Percentiles rank a stretch among this genome's conserved stretches.
Conservation (phyloP, 2,329 filamentous ascomycete species). For the Mariannaea sp. region DNA sequence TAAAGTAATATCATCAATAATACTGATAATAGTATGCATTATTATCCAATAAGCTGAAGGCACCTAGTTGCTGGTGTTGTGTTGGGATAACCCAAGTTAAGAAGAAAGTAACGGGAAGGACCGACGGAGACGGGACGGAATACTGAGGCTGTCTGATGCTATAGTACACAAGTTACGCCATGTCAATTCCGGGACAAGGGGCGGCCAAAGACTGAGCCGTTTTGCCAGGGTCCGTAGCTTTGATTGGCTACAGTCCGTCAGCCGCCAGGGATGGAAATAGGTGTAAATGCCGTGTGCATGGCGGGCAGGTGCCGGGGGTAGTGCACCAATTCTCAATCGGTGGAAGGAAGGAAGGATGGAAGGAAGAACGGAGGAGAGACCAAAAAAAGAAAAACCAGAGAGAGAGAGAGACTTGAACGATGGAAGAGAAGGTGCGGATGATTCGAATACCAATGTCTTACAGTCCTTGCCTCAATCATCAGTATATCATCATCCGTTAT, state of each 20-base stretch:
- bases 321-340: background rate
- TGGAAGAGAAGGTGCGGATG: background rate
- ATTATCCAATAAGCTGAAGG: too few species aligned
- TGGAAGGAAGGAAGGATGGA: background rate
- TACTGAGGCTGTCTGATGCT: too few species aligned
- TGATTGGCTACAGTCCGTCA: background rate
- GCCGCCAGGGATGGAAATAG: background rate
- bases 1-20: too few species aligned
- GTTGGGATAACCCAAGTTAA: too few species aligned
- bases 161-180: too few species aligned
- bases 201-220: too few species aligned
- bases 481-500: too few species aligned
- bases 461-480: background rate
- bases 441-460: slow-evolving; percentile 2
- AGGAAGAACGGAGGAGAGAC: too few species aligned
- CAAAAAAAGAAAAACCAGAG: too few species aligned
- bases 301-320: background rate
- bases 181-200: too few species aligned
- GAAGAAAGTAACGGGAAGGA: too few species aligned
- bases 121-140: background rate
- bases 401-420: background rate
- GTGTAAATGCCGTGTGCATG: background rate
- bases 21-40: too few species aligned
- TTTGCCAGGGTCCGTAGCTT: background rate
- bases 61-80: background rate